phyloP scores from a whole-genome alignment of 164 flowering plant genomes.

The Nelumbo lutea region DNA sequence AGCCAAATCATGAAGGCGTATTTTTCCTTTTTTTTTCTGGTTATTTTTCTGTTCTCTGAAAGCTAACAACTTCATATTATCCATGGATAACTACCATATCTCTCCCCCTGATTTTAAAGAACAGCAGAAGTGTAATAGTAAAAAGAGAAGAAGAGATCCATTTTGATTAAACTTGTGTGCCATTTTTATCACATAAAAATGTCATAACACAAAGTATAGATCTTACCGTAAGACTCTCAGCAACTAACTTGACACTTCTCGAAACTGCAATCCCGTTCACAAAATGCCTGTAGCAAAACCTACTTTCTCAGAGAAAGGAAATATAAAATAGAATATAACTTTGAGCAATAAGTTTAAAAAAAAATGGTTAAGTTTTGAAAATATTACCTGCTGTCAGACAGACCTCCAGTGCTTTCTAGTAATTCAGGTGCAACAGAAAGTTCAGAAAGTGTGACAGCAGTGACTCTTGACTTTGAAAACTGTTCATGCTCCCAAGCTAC shows the following conservation, averaged over 20 bases:
- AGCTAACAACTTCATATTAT: no score
- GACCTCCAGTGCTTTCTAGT: conserved; percentile 73
- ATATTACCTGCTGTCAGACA: conserved; percentile 68
- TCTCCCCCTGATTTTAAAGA: no score
- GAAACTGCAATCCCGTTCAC: conserved; percentile 56
- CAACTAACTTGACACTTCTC: conserved; percentile 74
- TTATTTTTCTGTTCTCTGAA: no score
- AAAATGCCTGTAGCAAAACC: conserved; percentile 41
- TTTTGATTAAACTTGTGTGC: neutral
- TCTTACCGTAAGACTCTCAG: conserved; percentile 94
- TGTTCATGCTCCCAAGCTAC: conserved; percentile 99
- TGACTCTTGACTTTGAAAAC: conserved; percentile 84
- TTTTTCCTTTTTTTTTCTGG: no score
- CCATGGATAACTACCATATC: no score
- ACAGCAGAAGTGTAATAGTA: no score
- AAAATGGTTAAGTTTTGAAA: conserved; percentile 4
- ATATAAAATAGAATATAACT: conserved; percentile 5
- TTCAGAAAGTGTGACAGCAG: conserved; percentile 88
- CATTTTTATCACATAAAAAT: neutral
- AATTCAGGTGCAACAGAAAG: conserved; percentile 76
- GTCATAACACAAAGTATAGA: neutral
- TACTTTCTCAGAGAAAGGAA: conserved; percentile 11
- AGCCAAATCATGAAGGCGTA: no score
- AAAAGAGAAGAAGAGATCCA: no score
- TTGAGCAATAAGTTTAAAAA: neutral